Evolutionary conservation across 2,329 filamentous ascomycete species (phyloP).

Genomic region (Hymenoscyphus fraxineus): DNA sequence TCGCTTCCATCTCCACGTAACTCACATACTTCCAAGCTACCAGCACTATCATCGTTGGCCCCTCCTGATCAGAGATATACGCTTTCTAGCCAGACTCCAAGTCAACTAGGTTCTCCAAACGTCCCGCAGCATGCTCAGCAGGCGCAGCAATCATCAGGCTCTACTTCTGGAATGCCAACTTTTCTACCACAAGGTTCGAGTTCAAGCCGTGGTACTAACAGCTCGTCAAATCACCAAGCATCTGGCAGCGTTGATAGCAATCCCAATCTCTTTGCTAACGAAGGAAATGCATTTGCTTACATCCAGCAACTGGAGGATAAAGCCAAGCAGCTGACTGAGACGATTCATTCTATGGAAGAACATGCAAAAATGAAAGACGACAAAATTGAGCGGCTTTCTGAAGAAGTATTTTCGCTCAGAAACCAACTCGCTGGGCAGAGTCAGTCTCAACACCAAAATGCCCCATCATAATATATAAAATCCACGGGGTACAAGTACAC

Average conservation of each 20-base stretch:
- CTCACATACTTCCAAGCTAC: conserved; percentile 33
- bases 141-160: conserved; percentile 27
- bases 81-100: conserved; percentile 28
- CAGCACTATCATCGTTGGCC: conserved; percentile 32
- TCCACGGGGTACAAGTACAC: conserved; percentile 27
- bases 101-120: conserved; percentile 25
- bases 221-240: conserved; percentile 45
- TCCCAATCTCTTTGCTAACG: conserved; percentile 63
- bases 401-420: conserved; percentile 30
- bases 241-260: conserved; percentile 56
- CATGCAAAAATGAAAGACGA: conserved; percentile 27
- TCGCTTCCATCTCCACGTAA: conserved; percentile 32
- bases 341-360: conserved; percentile 40
- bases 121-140: conserved; percentile 19
- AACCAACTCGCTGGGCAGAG: conserved; percentile 27
- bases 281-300: conserved; percentile 67
- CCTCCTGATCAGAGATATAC: conserved; percentile 35
- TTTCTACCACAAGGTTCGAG: conserved; percentile 44
- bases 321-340: conserved; percentile 45
- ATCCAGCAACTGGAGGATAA: conserved; percentile 66
- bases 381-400: conserved; percentile 30
- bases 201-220: conserved; percentile 31
- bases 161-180: conserved; percentile 29
- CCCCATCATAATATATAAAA: conserved; percentile 25
- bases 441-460: conserved; percentile 18